Conservation (phyloP, 345 rosid species). For the Anastatica hierochuntica region DNA sequence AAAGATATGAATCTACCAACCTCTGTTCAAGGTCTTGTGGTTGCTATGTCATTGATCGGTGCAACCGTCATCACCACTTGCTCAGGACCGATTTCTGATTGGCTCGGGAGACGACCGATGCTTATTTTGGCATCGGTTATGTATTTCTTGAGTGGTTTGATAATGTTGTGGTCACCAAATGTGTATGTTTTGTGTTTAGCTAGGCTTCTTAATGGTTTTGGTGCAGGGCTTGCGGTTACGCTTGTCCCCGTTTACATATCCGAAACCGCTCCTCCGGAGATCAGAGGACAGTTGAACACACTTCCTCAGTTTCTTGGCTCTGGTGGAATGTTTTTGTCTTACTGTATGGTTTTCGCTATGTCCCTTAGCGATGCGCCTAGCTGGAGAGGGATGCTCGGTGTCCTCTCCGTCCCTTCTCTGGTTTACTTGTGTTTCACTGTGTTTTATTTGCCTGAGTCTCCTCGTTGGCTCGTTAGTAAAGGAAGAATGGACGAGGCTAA, state of each 20-base stretch:
- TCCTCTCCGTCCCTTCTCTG: constrained; percentile 78
- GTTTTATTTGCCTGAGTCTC: constrained; percentile 94
- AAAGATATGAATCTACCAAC: constrained; percentile 52
- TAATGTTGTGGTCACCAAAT: constrained; percentile 94
- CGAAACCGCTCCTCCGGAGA: constrained; percentile 94
- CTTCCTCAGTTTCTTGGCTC: constrained; percentile 95
- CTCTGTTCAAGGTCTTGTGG: constrained; percentile 80
- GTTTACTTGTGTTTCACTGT: constrained; percentile 53
- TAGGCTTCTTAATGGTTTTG: constrained; percentile 85
- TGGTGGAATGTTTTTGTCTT: constrained; percentile 86
- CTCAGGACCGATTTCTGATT: constrained; percentile 89
- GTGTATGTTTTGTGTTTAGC: constrained; percentile 72
- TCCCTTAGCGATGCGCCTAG: constrained; percentile 60
- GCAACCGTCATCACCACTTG: constrained; percentile 89
- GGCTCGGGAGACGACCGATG: constrained; percentile 96
- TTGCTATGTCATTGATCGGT: constrained; percentile 91
- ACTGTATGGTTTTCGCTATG: constrained; percentile 89
- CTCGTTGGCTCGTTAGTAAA: constrained; percentile 98
- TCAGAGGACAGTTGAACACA: constrained; percentile 80
- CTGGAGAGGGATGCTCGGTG: constrained; percentile 95
- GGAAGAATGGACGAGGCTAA: constrained; percentile 88
- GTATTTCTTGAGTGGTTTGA: constrained; percentile 72
- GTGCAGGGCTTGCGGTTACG: constrained; percentile 85
- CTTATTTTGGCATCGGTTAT: constrained; percentile 65
- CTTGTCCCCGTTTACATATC: constrained; percentile 87